Evolutionary conservation across 257 asterid species (phyloP).

Genomic region (Voacanga thouarsii): DNA sequence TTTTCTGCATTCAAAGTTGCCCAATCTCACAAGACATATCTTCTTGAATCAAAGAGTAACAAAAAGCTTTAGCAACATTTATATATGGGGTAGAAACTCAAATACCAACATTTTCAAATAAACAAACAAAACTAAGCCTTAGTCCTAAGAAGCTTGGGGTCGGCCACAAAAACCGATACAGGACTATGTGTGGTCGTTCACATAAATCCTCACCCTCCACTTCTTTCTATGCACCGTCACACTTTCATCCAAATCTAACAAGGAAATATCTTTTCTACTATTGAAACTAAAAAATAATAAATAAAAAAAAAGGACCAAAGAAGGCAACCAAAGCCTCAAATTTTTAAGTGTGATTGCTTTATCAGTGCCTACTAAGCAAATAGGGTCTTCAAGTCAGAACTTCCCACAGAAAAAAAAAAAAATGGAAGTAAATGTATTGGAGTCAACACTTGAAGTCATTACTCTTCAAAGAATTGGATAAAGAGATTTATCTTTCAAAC

Average conservation of each 20-base stretch:
- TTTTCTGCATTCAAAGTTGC: conserved; percentile 52
- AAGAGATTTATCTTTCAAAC: background rate
- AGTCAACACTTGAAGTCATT: background rate
- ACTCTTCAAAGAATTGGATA: background rate
- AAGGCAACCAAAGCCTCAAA: background rate
- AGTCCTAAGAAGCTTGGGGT: too few relatives aligned
- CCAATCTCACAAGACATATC: conserved; percentile 13
- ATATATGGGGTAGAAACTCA: background rate
- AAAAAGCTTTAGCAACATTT: background rate
- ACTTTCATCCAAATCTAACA: too few relatives aligned
- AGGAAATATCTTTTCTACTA: too few relatives aligned
- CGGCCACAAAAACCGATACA: too few relatives aligned
- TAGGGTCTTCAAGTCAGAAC: background rate
- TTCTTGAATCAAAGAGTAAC: background rate
- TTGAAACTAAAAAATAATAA: too few relatives aligned
- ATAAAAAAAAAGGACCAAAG: background rate
- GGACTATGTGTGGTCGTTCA: too few relatives aligned
- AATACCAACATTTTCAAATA: background rate
- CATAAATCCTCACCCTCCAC: too few relatives aligned
- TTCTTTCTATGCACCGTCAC: too few relatives aligned
- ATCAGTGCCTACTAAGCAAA: background rate
- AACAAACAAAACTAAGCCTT: too few relatives aligned
- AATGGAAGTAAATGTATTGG: background rate
- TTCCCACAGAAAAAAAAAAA: background rate
- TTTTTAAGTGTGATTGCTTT: background rate